These are phyloP conservation scores for apple (Malus domestica) DNA, from an alignment of 306 rosid genomes.

Conservation along the genomic window ASM211411v1 NC_041804.1:20605501-20606000, in stretches of 20 bases:
- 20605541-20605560: not conserved
- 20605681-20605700: not conserved
- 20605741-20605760: too few species aligned
- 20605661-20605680: not conserved
- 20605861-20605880: not conserved
- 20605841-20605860: not conserved
- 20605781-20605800: too few species aligned
- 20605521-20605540: slow-evolving; percentile 9
- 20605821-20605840: not conserved
- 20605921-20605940: not conserved
- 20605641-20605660: not conserved
- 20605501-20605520: not conserved
- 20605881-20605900: not conserved
- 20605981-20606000: too few species aligned
- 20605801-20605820: too few species aligned
- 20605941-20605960: not conserved
- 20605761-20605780: too few species aligned
- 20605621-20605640: not conserved
- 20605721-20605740: too few species aligned
- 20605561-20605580: slow-evolving; percentile 4
- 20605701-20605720: not conserved
- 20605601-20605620: not conserved
- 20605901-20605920: not conserved
- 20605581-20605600: not conserved
- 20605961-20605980: too few species aligned